Evolutionary conservation across 2,329 filamentous ascomycete genomes (phyloP).

Genomic region (Botrytis paeoniae): DNA sequence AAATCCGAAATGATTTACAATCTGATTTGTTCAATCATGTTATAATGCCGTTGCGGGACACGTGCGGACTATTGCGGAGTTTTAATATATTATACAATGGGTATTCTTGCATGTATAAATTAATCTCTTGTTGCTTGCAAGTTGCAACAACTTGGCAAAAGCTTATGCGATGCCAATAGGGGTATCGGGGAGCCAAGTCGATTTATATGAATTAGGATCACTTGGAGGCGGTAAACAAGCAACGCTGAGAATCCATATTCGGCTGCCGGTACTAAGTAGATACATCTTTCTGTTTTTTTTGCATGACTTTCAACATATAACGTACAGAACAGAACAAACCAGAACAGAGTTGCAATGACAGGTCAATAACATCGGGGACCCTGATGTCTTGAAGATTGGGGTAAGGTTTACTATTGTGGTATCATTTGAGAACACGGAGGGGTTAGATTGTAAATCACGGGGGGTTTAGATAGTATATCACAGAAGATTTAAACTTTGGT

Average conservation of each 20-base stretch:
- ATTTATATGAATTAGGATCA: neutral
- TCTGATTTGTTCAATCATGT: neutral
- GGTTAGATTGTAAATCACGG: too few relatives aligned
- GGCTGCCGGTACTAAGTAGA: neutral
- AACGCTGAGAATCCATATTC: neutral
- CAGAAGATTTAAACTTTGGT: neutral
- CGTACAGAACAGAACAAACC: neutral
- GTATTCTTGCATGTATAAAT: neutral
- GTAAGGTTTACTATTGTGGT: neutral
- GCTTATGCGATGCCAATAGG: neutral
- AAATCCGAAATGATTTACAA: neutral
- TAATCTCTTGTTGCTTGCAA: neutral
- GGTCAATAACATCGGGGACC: neutral
- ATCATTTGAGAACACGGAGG: neutral
- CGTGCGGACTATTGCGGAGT: neutral
- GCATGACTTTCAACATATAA: neutral
- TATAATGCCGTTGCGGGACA: neutral
- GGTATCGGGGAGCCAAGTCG: neutral
- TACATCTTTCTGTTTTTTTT: neutral
- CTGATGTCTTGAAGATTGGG: neutral
- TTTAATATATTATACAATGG: neutral
- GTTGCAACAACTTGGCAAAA: neutral
- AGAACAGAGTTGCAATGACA: neutral
- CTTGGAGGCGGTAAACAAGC: slow-evolving; percentile 4
- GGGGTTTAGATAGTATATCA: neutral